Evolutionary conservation across 2,329 filamentous ascomycete genomes (phyloP), one percentile per base, ranked within the genome.

Genomic region (Colletotrichum cuscutae): DNA sequence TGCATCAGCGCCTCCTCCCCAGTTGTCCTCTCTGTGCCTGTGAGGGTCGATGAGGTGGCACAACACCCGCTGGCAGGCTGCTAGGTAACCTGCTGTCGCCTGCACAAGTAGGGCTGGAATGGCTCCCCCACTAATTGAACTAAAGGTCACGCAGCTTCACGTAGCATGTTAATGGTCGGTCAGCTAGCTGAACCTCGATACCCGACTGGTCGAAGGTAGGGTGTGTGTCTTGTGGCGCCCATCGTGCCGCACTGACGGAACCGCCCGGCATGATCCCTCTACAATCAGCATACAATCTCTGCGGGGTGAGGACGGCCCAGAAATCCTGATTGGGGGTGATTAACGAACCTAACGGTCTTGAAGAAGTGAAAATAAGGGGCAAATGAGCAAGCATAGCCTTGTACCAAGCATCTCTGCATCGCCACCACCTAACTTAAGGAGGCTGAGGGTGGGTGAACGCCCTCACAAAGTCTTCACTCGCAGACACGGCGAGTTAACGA

Each of bases 101-200:
- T 46, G 42, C 70, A 69, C 42, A 60, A 69, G 70, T 70, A 72
- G 35, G 70, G 70, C 70, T 72, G 70, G 59, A 26, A 59, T 70
- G 70, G 54, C 65, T 59, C 19, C 11, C 52, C 46, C 35, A 52
- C 65, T 62, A 68, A 26, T 8, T 1, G 26, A 15, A 13, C 46
- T 58, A 52, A 7, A 59, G 65, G 59, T 60, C 42, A 60, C 54
- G 49, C 59, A 53, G 59, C 60, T 56, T 70, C 54, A 65, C 65
- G 65, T 62, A 54, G 19, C 54, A 58, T 26, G 70, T 70, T 60
- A 58, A 70, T 54, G 26, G 19, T 60, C 70, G 70, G 70, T 30
- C 52, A 72, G 46, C 59, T 49, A 28, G 15, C 9, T 22, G 32
- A 26, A n/a, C 7, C 22, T 19, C 6, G 37, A 37, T 72, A 61